These are phyloP conservation scores for Trametes cingulata DNA, from an alignment of 768 basidiomycete genomes.

Conservation along the genomic window DNA sequence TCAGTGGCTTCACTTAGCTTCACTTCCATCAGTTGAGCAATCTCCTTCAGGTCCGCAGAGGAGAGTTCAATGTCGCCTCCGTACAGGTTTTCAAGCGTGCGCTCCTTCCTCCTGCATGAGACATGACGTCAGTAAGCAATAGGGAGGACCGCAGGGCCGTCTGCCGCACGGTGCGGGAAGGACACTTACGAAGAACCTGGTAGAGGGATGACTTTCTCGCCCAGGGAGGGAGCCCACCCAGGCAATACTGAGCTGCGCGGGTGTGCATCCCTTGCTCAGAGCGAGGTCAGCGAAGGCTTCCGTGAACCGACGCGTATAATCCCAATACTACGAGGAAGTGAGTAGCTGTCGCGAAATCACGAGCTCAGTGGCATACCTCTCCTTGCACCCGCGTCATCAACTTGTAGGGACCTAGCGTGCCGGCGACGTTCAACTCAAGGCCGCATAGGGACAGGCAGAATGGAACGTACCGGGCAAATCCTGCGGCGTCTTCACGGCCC, in stretches of 20 bases:
- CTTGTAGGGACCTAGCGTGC: not conserved
- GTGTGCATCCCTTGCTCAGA: slow-evolving; percentile 40
- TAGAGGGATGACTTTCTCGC: slow-evolving; percentile 44
- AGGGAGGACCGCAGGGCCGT: not conserved
- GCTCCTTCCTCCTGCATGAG: slow-evolving; percentile 38
- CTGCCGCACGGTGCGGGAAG: not conserved
- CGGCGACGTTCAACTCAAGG: slow-evolving; percentile 10
- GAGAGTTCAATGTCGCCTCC: slow-evolving; percentile 39
- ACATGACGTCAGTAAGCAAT: not conserved
- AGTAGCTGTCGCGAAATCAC: slow-evolving; percentile 27
- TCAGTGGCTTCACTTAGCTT: slow-evolving; percentile 34
- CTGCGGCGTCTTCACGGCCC: slow-evolving; percentile 42
- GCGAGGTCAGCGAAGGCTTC: slow-evolving; percentile 42
- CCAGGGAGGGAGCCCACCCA: slow-evolving; percentile 39
- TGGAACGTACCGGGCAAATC: slow-evolving; percentile 27
- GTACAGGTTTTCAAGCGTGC: slow-evolving; percentile 43
- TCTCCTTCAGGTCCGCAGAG: slow-evolving; percentile 36
- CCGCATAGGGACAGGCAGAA: not conserved
- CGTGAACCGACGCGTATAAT: slow-evolving; percentile 41
- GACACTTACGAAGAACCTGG: slow-evolving; percentile 44
- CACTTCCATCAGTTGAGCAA: slow-evolving; percentile 37
- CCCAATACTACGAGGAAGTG: not conserved
- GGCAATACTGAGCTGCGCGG: slow-evolving; percentile 39
- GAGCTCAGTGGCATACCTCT: slow-evolving; percentile 8
- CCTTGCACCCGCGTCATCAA: slow-evolving; percentile 2